Evolutionary conservation across 129 eudicot species (phyloP).

Genomic region (Helichrysum umbraculigerum): DNA sequence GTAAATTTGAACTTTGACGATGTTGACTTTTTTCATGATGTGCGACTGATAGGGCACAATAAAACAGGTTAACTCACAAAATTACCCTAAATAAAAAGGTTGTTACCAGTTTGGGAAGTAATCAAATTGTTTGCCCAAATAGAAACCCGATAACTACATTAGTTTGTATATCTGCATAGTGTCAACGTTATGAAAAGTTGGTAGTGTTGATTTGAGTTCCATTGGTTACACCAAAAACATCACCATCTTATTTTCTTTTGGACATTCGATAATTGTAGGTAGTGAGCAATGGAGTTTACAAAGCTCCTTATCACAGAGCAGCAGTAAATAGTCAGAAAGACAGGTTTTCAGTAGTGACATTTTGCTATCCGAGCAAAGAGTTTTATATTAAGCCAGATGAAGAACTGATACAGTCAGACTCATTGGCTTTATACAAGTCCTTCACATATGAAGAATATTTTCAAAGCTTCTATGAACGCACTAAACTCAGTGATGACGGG

Average conservation of each 20-base stretch:
- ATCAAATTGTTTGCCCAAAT: neutral
- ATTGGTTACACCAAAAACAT: neutral
- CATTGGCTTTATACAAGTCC: constrained; percentile 29
- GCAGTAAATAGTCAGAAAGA: constrained; percentile 34
- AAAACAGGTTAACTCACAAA: neutral
- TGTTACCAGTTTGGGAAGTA: neutral
- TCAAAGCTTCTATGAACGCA: constrained; percentile 32
- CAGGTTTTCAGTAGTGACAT: constrained; percentile 36
- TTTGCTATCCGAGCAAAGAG: constrained; percentile 35
- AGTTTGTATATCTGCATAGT: no score
- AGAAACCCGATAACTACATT: no score
- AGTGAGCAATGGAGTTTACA: constrained; percentile 40
- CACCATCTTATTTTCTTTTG: neutral
- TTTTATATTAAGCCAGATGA: constrained; percentile 32
- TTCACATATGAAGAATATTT: constrained; percentile 29
- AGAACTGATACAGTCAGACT: constrained; percentile 24
- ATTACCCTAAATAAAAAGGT: neutral
- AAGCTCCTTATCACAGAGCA: constrained; percentile 44
- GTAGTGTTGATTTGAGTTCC: neutral
- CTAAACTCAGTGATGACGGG: constrained; percentile 33
- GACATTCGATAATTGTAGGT: constrained; percentile 23
- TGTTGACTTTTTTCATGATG: neutral
- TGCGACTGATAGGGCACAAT: neutral
- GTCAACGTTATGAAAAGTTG: neutral
- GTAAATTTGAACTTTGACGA: no score